phyloP scores from a whole-genome alignment of 2,329 filamentous ascomycete genomes.

The Ophiostoma perfectum region DNA sequence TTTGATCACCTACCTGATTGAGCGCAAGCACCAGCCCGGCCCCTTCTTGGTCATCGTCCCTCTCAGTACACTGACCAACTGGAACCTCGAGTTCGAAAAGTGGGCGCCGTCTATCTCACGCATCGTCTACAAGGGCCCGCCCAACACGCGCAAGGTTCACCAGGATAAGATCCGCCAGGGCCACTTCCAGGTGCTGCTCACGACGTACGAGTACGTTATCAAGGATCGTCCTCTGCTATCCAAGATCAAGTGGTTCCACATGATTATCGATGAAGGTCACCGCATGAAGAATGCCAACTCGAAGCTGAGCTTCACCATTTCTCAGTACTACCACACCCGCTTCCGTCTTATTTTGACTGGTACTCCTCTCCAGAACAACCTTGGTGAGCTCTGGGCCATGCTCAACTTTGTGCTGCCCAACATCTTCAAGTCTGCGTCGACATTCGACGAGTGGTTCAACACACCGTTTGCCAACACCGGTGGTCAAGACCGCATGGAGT shows the following conservation, averaged over 20 bases:
- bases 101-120: conserved; percentile 85
- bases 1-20: conserved; percentile 93
- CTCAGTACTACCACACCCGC: conserved; percentile 88
- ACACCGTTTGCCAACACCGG: conserved; percentile 98
- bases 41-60: conserved; percentile 97
- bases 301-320: conserved; percentile 90
- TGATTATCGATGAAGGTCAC: conserved; percentile 99
- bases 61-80: conserved; percentile 94
- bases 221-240: conserved; percentile 91
- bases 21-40: conserved; percentile 85
- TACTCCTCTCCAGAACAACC: conserved; percentile 94
- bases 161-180: conserved; percentile 93
- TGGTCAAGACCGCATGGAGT: conserved; percentile 96
- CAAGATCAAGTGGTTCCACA: conserved; percentile 99
- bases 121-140: conserved; percentile 96
- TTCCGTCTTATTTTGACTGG: conserved; percentile 96
- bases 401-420: conserved; percentile 97
- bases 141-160: conserved; percentile 77
- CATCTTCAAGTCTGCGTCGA: conserved; percentile 98
- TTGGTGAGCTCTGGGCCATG: conserved; percentile 93
- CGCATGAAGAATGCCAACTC: conserved; percentile 99
- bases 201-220: conserved; percentile 99
- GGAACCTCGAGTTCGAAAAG: conserved; percentile 98
- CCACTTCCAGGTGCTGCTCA: conserved; percentile 91
- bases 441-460: conserved; percentile 99